A percentile compares a stretch with the other conserved stretches of the same genome.
Conservation (phyloP, 148 eudicot species). For the Heliosperma pusillum region DNA sequence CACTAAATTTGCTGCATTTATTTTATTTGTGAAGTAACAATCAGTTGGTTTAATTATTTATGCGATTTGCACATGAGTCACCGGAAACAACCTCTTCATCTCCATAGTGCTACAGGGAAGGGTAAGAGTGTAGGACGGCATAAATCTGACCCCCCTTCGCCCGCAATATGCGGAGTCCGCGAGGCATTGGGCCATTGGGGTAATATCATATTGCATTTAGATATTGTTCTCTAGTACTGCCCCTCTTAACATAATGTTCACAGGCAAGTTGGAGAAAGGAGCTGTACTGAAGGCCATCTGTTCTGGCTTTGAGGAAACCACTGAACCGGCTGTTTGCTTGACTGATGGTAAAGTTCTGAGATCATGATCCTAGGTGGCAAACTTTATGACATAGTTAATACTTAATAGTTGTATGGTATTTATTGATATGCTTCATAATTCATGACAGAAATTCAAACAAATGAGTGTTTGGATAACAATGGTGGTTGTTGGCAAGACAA, state of each 20-base stretch:
- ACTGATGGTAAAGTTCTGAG: conserved; percentile 49
- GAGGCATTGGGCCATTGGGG: not conserved
- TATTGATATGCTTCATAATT: not conserved
- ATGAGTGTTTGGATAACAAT: conserved; percentile 82
- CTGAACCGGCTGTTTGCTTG: conserved; percentile 84
- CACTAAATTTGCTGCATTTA: not conserved
- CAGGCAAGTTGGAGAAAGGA: conserved; percentile 93
- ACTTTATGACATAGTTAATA: not conserved
- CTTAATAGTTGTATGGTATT: not conserved
- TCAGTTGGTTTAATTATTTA: too few relatives aligned
- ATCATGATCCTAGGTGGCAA: conserved; percentile 2
- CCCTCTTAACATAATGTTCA: not conserved
- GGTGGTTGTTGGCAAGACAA: conserved; percentile 97
- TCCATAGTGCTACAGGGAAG: too few relatives aligned
- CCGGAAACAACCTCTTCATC: too few relatives aligned
- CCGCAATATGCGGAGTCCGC: too few relatives aligned
- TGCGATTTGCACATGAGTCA: not conserved
- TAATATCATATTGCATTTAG: not conserved
- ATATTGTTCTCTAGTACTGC: not conserved
- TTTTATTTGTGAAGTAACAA: not conserved
- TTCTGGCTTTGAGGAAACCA: conserved; percentile 91
- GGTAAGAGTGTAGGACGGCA: too few relatives aligned
- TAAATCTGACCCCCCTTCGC: too few relatives aligned
- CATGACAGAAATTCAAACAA: conserved; percentile 69
- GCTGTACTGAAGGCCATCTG: conserved; percentile 90